These are phyloP conservation scores for Cytospora leucostoma DNA, from an alignment of 2,329 filamentous ascomycete genomes.

Conservation along the genomic window DNA sequence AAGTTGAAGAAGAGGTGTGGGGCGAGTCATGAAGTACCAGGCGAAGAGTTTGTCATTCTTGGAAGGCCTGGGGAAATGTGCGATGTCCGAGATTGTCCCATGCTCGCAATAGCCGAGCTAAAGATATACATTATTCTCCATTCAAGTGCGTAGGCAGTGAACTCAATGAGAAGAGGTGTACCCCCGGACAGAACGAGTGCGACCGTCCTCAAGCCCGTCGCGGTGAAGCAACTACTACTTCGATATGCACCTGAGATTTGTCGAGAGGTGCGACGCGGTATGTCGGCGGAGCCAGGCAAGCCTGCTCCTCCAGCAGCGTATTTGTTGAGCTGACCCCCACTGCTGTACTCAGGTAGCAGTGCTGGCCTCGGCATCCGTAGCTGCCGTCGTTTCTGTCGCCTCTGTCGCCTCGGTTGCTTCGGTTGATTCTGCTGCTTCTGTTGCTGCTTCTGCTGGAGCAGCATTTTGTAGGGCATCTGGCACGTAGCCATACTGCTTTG, in stretches of 20 bases:
- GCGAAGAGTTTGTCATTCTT: conserved; percentile 15
- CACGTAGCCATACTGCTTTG: conserved; percentile 36
- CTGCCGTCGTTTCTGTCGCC: not conserved
- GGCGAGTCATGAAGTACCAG: not conserved
- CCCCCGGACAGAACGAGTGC: conserved; percentile 15
- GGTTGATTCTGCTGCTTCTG: conserved; percentile 1
- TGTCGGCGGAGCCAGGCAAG: conserved; percentile 17
- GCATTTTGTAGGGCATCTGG: conserved; percentile 27
- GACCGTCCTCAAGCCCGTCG: conserved; percentile 18
- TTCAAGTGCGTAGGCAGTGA: conserved; percentile 15
- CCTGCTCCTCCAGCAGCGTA: conserved; percentile 14
- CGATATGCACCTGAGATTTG: conserved; percentile 25
- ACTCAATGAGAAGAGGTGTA: conserved; percentile 10
- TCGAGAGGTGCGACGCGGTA: conserved; percentile 26
- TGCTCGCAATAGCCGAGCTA: conserved; percentile 17
- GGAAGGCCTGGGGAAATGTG: conserved; percentile 14
- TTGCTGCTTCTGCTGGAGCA: conserved; percentile 20
- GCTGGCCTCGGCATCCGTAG: conserved; percentile 14
- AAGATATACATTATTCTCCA: conserved; percentile 18
- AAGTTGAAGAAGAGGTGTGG: not conserved
- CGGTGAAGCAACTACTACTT: conserved; percentile 14
- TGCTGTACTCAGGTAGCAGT: conserved; percentile 23
- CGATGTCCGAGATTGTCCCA: conserved; percentile 14
- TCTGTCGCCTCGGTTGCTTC: conserved; percentile 1
- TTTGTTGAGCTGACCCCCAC: not conserved